Evolutionary conservation across 2,329 filamentous ascomycete species (phyloP), one percentile per base, ranked within the genome.

Genomic region (Lachnellula arida): DNA sequence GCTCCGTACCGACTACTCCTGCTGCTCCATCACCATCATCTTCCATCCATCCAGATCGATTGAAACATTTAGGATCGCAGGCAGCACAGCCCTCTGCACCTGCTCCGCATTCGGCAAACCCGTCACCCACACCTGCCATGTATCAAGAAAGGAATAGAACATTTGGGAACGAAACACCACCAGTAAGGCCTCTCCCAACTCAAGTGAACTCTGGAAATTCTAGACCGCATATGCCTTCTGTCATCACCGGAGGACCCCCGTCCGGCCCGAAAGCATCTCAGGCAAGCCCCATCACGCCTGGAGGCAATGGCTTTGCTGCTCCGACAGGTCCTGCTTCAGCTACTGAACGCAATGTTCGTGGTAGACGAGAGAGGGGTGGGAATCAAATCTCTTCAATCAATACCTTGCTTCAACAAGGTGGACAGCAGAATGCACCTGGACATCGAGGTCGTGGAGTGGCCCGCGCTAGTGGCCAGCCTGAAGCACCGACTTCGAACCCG

Each of bases 371-470:
- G 55, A 25, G 44, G 23, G n/a, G 23, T 32, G 44, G 44, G 12
- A 47, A 47, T 32, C 81, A 85, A 62, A 72, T 86, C 32, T 78
- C 78, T 12, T 78, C 80, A 46, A 85, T 87, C 57, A 83, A 85
- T 62, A 82, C 72, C 59, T 81, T 77, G 50, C 74, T 85, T 4
- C 78, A 80, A 60, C 77, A 81, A 67, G 75, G 76, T 1, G 77
- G 65, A 66, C 68, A 79, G 63, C 61, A 74, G 65, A 72, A 73
- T 67, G 69, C 66, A 23, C 73, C 63, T 37, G 53, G 57, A 9
- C 67, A 60, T 53, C 67, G 69, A 51, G 63, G 64, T n/a, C 63
- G 69, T 44, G 60, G 62, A 32, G 73, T 71, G 46, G 72, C 70
- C 9, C 70, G 63, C 40, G 64, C 72, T 55, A 59, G 72, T 59